Evolutionary conservation across 2,329 filamentous ascomycete species (phyloP).

Genomic region (Pyrenophora seminiperda): DNA sequence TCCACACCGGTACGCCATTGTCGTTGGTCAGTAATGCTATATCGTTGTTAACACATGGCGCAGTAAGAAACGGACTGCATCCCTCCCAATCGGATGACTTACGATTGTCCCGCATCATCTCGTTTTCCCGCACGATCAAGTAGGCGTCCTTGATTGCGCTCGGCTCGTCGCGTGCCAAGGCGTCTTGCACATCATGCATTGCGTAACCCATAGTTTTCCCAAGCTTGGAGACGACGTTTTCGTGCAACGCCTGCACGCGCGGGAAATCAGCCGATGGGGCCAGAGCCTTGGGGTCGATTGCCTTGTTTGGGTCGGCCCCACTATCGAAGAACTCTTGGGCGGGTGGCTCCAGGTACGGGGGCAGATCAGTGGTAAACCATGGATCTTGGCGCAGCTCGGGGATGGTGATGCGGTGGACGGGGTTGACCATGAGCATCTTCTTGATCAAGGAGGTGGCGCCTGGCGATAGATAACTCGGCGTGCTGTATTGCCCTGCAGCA

Average conservation of each 20-base stretch:
- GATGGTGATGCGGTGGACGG: conserved; percentile 91
- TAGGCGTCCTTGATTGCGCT: conserved; percentile 99
- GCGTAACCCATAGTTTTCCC: conserved; percentile 98
- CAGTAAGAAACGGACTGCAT: background rate
- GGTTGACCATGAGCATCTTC: conserved; percentile 93
- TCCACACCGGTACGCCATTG: conserved; percentile 58
- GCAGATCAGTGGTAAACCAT: conserved; percentile 90
- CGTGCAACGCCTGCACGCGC: conserved; percentile 86
- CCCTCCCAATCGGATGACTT: conserved; percentile 52
- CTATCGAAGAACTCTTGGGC: conserved; percentile 92
- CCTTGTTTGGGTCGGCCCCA: conserved; percentile 89
- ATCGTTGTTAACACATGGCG: conserved; percentile 21
- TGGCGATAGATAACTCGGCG: conserved; percentile 86
- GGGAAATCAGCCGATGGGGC: conserved; percentile 73
- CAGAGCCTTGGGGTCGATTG: conserved; percentile 81
- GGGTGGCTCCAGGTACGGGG: conserved; percentile 82
- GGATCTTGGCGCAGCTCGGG: conserved; percentile 90
- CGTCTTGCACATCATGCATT: conserved; percentile 92
- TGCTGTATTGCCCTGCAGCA: conserved; percentile 87
- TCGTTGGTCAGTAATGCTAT: conserved; percentile 61
- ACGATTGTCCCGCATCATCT: conserved; percentile 95
- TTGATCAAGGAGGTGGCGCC: conserved; percentile 84
- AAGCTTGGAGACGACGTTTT: conserved; percentile 91
- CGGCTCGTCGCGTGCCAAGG: conserved; percentile 86
- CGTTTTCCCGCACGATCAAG: conserved; percentile 96